Conservation (phyloP, 257 asterid species). For the Marsdenia floribunda region DNA sequence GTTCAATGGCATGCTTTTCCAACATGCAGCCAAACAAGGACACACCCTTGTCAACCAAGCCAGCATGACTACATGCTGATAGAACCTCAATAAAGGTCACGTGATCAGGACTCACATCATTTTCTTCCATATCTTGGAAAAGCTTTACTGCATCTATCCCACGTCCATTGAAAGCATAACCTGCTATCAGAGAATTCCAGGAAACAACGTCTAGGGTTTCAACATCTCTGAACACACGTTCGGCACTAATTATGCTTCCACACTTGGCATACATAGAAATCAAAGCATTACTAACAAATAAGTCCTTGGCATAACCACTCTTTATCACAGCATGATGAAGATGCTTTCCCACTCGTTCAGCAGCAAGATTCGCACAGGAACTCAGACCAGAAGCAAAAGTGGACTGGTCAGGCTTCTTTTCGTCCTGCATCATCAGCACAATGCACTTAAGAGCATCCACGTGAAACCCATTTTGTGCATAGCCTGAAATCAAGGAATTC, state of each 20-base stretch:
- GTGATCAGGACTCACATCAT: conserved; percentile 33
- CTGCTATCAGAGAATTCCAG: conserved; percentile 48
- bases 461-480: conserved; percentile 38
- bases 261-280: conserved; percentile 37
- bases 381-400: conserved; percentile 36
- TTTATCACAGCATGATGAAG: conserved; percentile 23
- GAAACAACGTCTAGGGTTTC: conserved; percentile 32
- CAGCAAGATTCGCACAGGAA: conserved; percentile 25
- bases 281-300: conserved; percentile 31
- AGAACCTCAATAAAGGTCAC: conserved; percentile 40
- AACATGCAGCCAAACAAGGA: conserved; percentile 34
- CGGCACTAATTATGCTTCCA: conserved; percentile 34
- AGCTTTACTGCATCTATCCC: conserved; percentile 38
- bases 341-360: conserved; percentile 24
- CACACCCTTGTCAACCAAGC: conserved; percentile 30
- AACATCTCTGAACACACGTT: conserved; percentile 30
- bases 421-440: conserved; percentile 25
- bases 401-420: conserved; percentile 33
- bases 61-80: conserved; percentile 46
- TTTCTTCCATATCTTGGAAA: conserved; percentile 38
- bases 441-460: conserved; percentile 36
- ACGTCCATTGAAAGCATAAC: conserved; percentile 41
- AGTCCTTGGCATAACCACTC: conserved; percentile 26
- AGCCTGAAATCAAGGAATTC: conserved; percentile 50
- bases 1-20: conserved; percentile 32